Evolutionary conservation across 1,284 basidiomycete species (phyloP).

Genomic region (Trichosporon ovoides): DNA sequence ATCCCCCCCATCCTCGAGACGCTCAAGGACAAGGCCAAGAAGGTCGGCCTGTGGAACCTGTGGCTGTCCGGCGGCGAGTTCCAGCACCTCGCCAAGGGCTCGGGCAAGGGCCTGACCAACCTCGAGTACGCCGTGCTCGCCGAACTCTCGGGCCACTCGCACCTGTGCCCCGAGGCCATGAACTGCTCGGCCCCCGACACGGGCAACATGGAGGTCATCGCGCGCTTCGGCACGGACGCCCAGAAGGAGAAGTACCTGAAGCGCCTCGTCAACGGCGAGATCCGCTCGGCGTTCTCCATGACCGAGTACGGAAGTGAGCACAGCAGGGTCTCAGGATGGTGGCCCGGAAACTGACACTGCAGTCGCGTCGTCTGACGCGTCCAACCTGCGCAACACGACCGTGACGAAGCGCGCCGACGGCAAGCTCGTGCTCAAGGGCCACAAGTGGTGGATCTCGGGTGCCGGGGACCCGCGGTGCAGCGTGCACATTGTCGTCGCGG

Average conservation of each 20-base stretch:
- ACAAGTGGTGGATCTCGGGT: constrained; percentile 99
- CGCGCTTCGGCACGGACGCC: constrained; percentile 79
- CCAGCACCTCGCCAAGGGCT: constrained; percentile 56
- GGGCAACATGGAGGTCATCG: constrained; percentile 97
- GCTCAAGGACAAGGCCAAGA: constrained; percentile 81
- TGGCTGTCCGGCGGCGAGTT: constrained; percentile 93
- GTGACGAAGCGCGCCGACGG: constrained; percentile 64
- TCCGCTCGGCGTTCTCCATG: constrained; percentile 90
- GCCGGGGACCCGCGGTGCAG: constrained; percentile 88
- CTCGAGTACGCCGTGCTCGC: constrained; percentile 95
- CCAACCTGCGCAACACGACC: constrained; percentile 88
- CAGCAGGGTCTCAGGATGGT: not conserved
- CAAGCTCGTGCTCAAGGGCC: constrained; percentile 88
- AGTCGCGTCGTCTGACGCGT: constrained; percentile 95
- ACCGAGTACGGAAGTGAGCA: constrained; percentile 77
- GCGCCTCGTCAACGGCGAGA: constrained; percentile 85
- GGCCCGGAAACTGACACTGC: not conserved
- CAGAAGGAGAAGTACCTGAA: constrained; percentile 89
- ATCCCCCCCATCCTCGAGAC: constrained; percentile 75
- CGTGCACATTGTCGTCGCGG: constrained; percentile 82
- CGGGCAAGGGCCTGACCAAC: constrained; percentile 84
- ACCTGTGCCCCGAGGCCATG: constrained; percentile 74
- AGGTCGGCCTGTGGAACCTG: constrained; percentile 90
- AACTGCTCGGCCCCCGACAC: constrained; percentile 96
- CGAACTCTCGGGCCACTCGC: constrained; percentile 82